Percentiles rank a stretch among this genome's conserved stretches.
These are phyloP conservation scores for Cladophialophora exuberans DNA, from an alignment of 2,329 filamentous ascomycete genomes.

Conservation along the genomic window DNA sequence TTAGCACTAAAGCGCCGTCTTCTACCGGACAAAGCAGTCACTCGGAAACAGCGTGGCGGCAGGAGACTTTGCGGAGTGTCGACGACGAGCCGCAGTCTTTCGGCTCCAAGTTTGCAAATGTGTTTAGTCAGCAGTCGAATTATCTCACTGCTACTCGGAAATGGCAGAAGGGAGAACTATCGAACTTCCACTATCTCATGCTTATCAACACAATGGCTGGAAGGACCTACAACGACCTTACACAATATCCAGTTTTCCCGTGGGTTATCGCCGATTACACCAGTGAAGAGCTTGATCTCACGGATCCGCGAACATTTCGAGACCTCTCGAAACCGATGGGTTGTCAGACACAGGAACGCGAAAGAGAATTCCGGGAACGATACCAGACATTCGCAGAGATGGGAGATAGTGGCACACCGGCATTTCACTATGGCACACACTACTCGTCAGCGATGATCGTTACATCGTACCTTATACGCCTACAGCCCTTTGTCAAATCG, in stretches of 20 bases:
- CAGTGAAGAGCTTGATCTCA: conserved; percentile 86
- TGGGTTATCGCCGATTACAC: conserved; percentile 97
- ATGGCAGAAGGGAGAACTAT: conserved; percentile 94
- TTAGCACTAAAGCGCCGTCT: conserved; percentile 73
- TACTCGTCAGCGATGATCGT: conserved; percentile 99
- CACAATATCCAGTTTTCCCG: conserved; percentile 96
- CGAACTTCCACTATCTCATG: conserved; percentile 99
- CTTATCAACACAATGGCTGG: conserved; percentile 97
- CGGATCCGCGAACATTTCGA: conserved; percentile 81
- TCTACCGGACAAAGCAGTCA: conserved; percentile 64
- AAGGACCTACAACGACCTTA: conserved; percentile 95
- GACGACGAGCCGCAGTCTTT: conserved; percentile 69
- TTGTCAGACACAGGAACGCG: conserved; percentile 76
- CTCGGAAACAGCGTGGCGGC: conserved; percentile 86
- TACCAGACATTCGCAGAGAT: conserved; percentile 91
- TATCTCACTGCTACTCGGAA: conserved; percentile 83
- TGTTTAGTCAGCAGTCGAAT: conserved; percentile 81
- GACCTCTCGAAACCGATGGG: conserved; percentile 97
- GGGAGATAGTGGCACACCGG: conserved; percentile 71
- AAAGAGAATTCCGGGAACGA: conserved; percentile 78
- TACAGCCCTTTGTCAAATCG: conserved; percentile 95
- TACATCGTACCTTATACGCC: conserved; percentile 88
- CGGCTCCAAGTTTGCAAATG: conserved; percentile 86
- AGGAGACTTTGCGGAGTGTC: conserved; percentile 77
- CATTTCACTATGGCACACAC: conserved; percentile 97